Evolutionary conservation across 768 basidiomycete species (phyloP), one percentile per base, ranked within the genome.

Genomic region (Boletus subcaerulescens): DNA sequence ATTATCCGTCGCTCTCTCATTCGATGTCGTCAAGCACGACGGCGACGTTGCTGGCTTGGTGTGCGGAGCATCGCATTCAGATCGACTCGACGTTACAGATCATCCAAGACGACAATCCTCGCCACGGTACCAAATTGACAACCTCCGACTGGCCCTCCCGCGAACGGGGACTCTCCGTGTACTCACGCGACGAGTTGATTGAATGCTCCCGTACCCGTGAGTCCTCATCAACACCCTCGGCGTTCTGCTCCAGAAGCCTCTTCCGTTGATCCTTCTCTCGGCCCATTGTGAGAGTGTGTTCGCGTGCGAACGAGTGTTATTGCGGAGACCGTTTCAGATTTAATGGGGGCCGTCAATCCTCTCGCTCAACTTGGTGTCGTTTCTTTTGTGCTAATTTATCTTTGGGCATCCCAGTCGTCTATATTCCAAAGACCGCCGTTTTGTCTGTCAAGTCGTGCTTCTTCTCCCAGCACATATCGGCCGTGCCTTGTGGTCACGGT

Each of bases 391-490:
- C 50, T 59, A 11, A 61, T 45, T 48, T 48, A 44, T 59, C 49
- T 46, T 47, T 46, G 33, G 40, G 13, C 18, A 20, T 53, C 33
- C 18, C 52, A 90, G 88, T 89, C 47, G 85, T 82, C 9, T 75
- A 74, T 35, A 88, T 89, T 62, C 83, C 86, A 35, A 87, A 83
- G 69, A 57, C 72, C 51, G 75, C 80, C 43, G 77, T 89, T 18
- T 74, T 91, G 18, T 89, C 88, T 32, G 79, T 77, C 43, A 77
- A 76, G 59, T 80, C 80, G 1, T 85, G 81, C 67, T 73, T 76
- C 40, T 64, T 84, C 44, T 74, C 78, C 33, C 66, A 66, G 22
- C 57, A 65, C 43, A 78, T 88, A 33, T 63, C 77, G 0, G 58
- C 73, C 14, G 71, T 70, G 26, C 78, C 80, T 11, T 80, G 78